Base-by-base conservation (phyloP, 2,329 filamentous ascomycete species). In the Boeremia lycopersici region DNA sequence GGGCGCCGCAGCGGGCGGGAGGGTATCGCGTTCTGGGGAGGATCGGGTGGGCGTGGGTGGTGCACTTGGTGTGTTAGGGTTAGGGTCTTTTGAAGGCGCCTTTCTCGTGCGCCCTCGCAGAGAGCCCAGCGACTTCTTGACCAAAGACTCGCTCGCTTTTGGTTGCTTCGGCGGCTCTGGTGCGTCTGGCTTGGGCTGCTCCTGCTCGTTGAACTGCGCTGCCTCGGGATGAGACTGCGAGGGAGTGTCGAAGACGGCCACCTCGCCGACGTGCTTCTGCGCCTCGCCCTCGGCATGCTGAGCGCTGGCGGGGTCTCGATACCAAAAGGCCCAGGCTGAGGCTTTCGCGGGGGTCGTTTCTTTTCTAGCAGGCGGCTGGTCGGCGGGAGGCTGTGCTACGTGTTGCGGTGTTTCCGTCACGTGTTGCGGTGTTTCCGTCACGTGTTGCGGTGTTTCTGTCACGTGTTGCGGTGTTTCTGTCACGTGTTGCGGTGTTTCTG, bases 271-370 rank as follows among this genome's bases (percentile, higher is more conserved):
- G 47, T 82, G 78, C 53, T 83, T 85, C 78, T 61, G 81, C 74
- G 74, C 88, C 78, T 38, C 86, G 82, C 42, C 81, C 72, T 71
- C 86, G 78, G 30, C 84, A 78, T 58, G 84, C 79, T 45, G 65
- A 82, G 78, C 23, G 79, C 85, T 64, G 80, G 83, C 31, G 68
- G 76, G 61, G 3, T 88, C 86, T 40, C 82, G 84, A 12, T 87
- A 91, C 89, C 89, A 93, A 62, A 93, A 93, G 0, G 88, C 89
- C 90, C 90, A 93, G 0, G 87, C 89, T 0, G 89, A 89, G 72
- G 59, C 76, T 64, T 62, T 81, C 66, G 74, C 66, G 59, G 82
- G 77, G 6, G 77, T 74, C 1, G 76, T 73, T 23, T 2, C 19
- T 23, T 2, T 23, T 23, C 5, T 2, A 5, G 19, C 3, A 23